These are phyloP conservation scores for Arthrobotrys conoides DNA, from an alignment of 2,329 filamentous ascomycete genomes.

Conservation along the genomic window DNA sequence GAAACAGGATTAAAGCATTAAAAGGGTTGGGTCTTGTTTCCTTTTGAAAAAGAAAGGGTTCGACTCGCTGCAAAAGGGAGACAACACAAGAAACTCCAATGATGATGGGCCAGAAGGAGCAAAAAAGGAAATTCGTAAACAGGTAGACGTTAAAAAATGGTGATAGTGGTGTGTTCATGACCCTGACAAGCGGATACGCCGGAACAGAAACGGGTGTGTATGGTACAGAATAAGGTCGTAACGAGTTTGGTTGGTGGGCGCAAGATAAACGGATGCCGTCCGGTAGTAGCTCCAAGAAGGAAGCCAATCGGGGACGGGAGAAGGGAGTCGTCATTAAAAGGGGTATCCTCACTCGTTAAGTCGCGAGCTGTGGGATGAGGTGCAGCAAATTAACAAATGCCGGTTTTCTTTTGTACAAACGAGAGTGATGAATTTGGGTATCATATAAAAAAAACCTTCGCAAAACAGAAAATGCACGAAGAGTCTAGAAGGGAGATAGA, in stretches of 20 bases:
- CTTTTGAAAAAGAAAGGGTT: conserved; percentile 31
- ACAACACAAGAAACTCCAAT: conserved; percentile 60
- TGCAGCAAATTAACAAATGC: conserved; percentile 49
- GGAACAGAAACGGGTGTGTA: conserved; percentile 56
- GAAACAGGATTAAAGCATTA: conserved; percentile 61
- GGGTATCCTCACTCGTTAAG: conserved; percentile 47
- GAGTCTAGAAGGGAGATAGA: conserved; percentile 33
- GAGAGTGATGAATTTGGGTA: conserved; percentile 61
- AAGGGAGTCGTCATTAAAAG: conserved; percentile 56
- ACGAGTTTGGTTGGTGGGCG: conserved; percentile 21
- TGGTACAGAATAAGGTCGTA: conserved; percentile 58
- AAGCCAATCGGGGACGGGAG: conserved; percentile 35
- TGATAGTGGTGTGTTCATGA: conserved; percentile 49
- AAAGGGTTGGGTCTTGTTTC: conserved; percentile 41
- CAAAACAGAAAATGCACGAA: conserved; percentile 46
- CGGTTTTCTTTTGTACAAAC: conserved; percentile 60
- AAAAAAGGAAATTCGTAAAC: conserved; percentile 60
- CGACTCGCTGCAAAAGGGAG: conserved; percentile 60
- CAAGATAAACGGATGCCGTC: conserved; percentile 44
- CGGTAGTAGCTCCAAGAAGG: conserved; percentile 16
- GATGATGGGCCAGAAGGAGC: conserved; percentile 38
- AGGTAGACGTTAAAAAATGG: conserved; percentile 47
- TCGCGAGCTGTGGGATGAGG: conserved; percentile 47
- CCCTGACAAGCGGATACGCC: conserved; percentile 60
- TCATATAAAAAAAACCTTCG: conserved; percentile 57